Evolutionary conservation across 2,329 filamentous ascomycete genomes (phyloP).

Genomic region (Xylariales sp.): DNA sequence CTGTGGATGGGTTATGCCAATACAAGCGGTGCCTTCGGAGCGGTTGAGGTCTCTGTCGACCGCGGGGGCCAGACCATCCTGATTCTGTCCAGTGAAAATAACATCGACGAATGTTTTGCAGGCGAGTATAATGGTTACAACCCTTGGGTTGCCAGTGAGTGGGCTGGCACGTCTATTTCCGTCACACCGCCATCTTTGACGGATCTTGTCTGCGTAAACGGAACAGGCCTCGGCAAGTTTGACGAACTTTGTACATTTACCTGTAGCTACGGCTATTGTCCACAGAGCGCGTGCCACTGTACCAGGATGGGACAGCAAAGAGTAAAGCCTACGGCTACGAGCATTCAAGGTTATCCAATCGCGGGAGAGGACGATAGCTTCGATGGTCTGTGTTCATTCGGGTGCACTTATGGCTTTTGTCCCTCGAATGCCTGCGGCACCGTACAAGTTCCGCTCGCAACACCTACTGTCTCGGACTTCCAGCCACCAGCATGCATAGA

Average conservation of each 20-base stretch:
- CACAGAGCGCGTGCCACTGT: background rate
- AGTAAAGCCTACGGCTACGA: background rate
- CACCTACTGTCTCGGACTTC: background rate
- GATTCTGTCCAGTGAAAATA: no score
- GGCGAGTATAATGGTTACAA: no score
- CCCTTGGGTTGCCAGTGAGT: no score
- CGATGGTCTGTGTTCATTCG: background rate
- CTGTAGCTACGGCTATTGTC: background rate
- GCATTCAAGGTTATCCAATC: background rate
- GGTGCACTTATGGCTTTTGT: background rate
- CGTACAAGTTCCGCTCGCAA: background rate
- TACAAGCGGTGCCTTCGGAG: no score
- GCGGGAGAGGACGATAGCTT: background rate
- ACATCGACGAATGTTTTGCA: no score
- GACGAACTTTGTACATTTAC: background rate
- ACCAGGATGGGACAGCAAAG: background rate
- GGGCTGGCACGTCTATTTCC: background rate
- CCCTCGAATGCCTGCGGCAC: background rate
- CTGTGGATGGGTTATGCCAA: no score
- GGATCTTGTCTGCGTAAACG: background rate
- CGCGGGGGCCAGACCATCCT: no score
- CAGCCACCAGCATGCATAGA: background rate
- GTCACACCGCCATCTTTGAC: no score
- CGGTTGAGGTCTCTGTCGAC: no score
- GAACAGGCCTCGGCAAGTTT: background rate